Conservation (phyloP, 139 green algal species). For the Chlorella sp. region DNA sequence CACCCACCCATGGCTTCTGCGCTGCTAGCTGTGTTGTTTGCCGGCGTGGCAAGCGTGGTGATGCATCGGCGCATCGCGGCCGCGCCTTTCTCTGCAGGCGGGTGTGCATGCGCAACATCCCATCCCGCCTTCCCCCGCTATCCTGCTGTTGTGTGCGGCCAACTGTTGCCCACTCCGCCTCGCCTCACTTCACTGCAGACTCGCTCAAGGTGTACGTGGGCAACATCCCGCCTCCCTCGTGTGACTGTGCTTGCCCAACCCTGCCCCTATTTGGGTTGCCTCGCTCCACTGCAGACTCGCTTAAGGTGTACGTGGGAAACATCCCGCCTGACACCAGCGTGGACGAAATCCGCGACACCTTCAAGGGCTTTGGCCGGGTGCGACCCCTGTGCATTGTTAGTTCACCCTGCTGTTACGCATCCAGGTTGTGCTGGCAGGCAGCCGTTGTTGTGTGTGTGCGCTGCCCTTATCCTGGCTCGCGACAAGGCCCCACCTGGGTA, state of each 20-base stretch:
- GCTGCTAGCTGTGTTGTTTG: no score
- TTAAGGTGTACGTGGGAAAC: constrained; percentile 22
- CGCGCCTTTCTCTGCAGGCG: no score
- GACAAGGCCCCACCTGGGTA: no score
- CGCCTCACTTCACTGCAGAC: no score
- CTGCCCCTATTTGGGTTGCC: no score
- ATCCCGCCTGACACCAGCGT: neutral
- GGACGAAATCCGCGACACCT: constrained; percentile 16
- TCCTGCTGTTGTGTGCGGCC: no score
- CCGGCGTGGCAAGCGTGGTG: neutral
- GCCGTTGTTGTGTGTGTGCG: neutral
- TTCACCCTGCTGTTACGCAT: neutral
- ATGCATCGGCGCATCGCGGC: neutral
- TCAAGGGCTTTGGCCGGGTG: constrained; percentile 29
- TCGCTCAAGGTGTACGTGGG: constrained; percentile 19
- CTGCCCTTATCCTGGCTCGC: neutral
- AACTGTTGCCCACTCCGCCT: no score
- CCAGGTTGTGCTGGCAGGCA: no score
- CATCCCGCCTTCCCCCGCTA: neutral
- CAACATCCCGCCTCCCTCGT: constrained; percentile 14
- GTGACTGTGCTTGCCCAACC: no score
- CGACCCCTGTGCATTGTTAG: neutral
- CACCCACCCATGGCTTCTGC: no score
- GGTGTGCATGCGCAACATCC: neutral
- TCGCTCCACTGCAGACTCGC: neutral